phyloP scores from a whole-genome alignment of 331 rosid species.

The Rosa hybrid region DNA sequence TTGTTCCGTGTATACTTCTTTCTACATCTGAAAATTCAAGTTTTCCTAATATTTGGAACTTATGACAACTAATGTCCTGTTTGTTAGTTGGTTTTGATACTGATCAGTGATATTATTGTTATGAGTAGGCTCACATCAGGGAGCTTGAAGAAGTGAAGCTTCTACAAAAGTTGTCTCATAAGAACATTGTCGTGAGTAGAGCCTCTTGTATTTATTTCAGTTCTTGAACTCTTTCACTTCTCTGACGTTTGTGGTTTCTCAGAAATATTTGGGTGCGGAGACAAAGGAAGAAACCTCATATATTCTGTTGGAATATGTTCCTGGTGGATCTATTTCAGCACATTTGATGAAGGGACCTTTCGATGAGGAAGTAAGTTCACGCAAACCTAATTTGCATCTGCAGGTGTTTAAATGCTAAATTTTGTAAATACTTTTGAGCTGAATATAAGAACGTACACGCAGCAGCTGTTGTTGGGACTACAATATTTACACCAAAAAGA shows the following conservation, averaged over 20 bases:
- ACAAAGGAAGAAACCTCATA: constrained; percentile 84
- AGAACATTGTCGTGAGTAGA: constrained; percentile 89
- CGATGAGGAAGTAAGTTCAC: constrained; percentile 86
- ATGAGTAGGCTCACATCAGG: constrained; percentile 73
- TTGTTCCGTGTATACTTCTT: too few species aligned
- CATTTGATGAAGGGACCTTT: constrained; percentile 91
- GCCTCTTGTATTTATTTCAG: constrained; percentile 21
- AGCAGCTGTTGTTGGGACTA: constrained; percentile 80
- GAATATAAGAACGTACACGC: constrained; percentile 79
- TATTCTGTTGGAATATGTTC: constrained; percentile 91
- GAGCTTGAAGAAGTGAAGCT: constrained; percentile 98
- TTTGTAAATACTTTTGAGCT: constrained; percentile 23
- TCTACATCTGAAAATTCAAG: too few species aligned
- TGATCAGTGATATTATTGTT: constrained; percentile 28
- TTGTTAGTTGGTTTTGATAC: neutral
- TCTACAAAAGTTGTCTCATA: constrained; percentile 86
- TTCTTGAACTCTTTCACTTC: constrained; percentile 20
- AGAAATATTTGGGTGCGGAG: constrained; percentile 93
- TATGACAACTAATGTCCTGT: neutral
- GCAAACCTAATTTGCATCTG: constrained; percentile 18
- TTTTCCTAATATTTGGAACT: neutral
- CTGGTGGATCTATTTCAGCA: constrained; percentile 96
- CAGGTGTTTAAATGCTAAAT: constrained; percentile 18
- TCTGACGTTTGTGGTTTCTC: constrained; percentile 34
- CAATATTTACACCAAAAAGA: constrained; percentile 92